phyloP scores from a whole-genome alignment of 495 filamentous ascomycete genomes.

The Hypoxylon lienhwacheense region DNA sequence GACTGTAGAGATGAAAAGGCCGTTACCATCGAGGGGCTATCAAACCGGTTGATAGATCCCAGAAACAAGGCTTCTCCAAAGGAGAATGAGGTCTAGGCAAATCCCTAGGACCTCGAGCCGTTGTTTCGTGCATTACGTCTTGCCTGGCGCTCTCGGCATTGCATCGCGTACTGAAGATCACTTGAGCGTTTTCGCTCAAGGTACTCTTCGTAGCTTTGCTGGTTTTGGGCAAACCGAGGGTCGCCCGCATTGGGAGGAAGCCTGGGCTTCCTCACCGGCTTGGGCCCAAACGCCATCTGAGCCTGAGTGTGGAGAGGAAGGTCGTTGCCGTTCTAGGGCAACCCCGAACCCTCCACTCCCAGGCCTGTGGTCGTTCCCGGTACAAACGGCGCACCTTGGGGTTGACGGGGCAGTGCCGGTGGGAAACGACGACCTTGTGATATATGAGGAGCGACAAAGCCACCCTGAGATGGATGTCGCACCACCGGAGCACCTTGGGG shows the following conservation, averaged over 20 bases:
- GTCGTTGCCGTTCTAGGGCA: not conserved
- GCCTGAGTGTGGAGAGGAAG: constrained; percentile 18
- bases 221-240: constrained; percentile 21
- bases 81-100: too few species aligned
- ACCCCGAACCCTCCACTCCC: not conserved
- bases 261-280: constrained; percentile 33
- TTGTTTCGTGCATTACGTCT: constrained; percentile 42
- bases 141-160: constrained; percentile 49
- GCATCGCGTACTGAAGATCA: constrained; percentile 43
- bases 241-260: constrained; percentile 23
- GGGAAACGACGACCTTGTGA: not conserved
- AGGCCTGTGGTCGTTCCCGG: not conserved
- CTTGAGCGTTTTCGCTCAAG: constrained; percentile 46
- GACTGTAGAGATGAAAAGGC: too few species aligned
- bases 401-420: not conserved
- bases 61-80: too few species aligned
- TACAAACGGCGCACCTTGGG: too few species aligned
- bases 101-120: too few species aligned
- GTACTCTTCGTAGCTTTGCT: constrained; percentile 48
- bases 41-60: too few species aligned
- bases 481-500: not conserved
- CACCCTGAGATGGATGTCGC: too few species aligned
- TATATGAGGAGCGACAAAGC: too few species aligned
- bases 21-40: too few species aligned
- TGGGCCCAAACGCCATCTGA: constrained; percentile 30